Conservation (phyloP, 495 filamentous ascomycete genomes). For the Physcia stellaris region DNA sequence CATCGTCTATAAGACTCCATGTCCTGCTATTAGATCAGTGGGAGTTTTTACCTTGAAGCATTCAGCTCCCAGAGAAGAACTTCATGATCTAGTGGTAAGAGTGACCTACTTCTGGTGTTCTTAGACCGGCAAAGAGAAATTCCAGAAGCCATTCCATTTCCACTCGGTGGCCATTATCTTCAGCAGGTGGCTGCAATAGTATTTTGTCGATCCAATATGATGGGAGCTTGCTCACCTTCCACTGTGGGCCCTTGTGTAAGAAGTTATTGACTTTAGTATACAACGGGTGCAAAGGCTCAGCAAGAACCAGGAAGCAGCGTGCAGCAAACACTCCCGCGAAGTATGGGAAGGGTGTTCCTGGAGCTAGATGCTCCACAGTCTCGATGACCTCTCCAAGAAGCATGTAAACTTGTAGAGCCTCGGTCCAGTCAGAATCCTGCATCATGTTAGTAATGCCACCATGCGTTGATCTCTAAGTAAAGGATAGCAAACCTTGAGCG, state of each 20-base stretch:
- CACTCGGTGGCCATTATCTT: conserved; percentile 59
- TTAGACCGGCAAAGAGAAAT: conserved; percentile 57
- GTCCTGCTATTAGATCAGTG: too few relatives aligned
- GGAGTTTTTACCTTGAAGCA: too few relatives aligned
- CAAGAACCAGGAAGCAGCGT: conserved; percentile 50
- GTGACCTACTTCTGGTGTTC: conserved; percentile 36
- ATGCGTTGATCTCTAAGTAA: not conserved
- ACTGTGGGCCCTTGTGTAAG: conserved; percentile 59
- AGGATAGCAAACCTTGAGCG: conserved; percentile 37
- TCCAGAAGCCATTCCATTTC: conserved; percentile 73
- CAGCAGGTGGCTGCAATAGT: conserved; percentile 50
- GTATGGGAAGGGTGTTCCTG: conserved; percentile 50
- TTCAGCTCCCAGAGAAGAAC: not conserved
- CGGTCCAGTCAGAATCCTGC: conserved; percentile 51
- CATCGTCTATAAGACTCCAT: conserved; percentile 71
- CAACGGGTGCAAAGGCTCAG: conserved; percentile 65
- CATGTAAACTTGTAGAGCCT: conserved; percentile 62
- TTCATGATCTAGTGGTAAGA: not conserved
- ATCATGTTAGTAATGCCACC: conserved; percentile 7
- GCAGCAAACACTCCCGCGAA: conserved; percentile 62
- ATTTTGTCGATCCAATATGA: conserved; percentile 59
- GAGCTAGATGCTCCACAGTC: conserved; percentile 43
- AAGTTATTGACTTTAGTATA: conserved; percentile 82
- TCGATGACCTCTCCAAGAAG: conserved; percentile 68
- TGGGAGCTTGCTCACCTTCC: conserved; percentile 62